Percentiles rank a stretch among this genome's conserved stretches.
Conservation (phyloP, 768 basidiomycete genomes). For the Lenzites betulinus region DNA sequence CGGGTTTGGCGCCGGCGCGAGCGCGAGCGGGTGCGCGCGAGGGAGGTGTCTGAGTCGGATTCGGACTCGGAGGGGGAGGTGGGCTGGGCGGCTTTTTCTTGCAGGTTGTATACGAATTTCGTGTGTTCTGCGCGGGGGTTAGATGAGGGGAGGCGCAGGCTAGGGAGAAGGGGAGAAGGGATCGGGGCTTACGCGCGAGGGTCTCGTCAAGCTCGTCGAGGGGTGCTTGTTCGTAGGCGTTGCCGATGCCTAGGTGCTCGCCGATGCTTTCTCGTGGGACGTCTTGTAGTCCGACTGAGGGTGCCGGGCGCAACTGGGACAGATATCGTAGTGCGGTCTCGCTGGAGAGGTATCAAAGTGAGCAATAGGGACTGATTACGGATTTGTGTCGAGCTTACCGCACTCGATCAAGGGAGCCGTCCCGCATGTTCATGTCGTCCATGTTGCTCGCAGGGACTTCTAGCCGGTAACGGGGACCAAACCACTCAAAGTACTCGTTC, state of each 20-base stretch:
- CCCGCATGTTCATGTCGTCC: constrained; percentile 87
- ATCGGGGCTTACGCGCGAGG: constrained; percentile 58
- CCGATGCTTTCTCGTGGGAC: constrained; percentile 74
- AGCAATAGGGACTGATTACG: not conserved
- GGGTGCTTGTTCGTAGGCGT: constrained; percentile 44
- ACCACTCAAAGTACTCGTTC: constrained; percentile 96
- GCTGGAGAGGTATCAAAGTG: not conserved
- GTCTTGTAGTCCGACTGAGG: constrained; percentile 85
- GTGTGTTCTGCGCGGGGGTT: constrained; percentile 56
- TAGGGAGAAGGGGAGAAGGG: not conserved
- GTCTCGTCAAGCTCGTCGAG: constrained; percentile 66
- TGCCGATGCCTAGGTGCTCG: constrained; percentile 60
- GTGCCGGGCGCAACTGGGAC: constrained; percentile 66
- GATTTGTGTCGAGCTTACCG: constrained; percentile 47
- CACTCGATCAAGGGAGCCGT: constrained; percentile 78
- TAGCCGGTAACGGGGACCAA: constrained; percentile 90
- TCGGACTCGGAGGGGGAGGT: constrained; percentile 35
- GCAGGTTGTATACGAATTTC: constrained; percentile 53
- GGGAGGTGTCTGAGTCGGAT: constrained; percentile 39
- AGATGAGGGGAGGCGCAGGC: not conserved
- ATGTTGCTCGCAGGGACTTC: constrained; percentile 93
- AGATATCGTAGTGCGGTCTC: constrained; percentile 49
- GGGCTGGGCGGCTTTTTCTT: constrained; percentile 28
- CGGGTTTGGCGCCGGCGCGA: constrained; percentile 23
- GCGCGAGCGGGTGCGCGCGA: constrained; percentile 16